phyloP scores from a whole-genome alignment of 148 eudicot genomes.

The Rhododendron ferrugineum region DNA sequence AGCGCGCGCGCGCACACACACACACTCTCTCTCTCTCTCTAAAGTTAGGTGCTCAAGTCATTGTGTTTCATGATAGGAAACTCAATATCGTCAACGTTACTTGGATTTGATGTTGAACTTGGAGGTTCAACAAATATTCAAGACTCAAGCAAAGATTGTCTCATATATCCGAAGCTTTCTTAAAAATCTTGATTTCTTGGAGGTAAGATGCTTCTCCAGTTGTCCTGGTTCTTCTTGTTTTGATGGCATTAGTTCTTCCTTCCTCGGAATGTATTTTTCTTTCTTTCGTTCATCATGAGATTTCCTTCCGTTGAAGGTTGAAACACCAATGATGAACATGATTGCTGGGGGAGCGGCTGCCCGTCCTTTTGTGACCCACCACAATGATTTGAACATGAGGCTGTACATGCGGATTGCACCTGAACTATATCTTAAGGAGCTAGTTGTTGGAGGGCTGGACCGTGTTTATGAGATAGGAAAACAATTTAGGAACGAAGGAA shows the following conservation, averaged over 20 bases:
- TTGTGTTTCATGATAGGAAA: too few species aligned
- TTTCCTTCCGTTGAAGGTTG: conserved; percentile 44
- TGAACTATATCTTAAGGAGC: conserved; percentile 92
- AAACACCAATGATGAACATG: conserved; percentile 99
- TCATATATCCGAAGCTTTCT: conserved; percentile 51
- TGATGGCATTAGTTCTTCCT: background rate
- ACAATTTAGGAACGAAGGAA: conserved; percentile 94
- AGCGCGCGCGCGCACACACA: too few species aligned
- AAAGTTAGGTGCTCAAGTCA: background rate
- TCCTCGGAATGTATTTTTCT: conserved; percentile 2
- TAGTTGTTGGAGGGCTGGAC: conserved; percentile 89
- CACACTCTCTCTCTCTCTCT: too few species aligned
- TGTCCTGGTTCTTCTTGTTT: too few species aligned
- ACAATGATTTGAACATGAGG: conserved; percentile 85
- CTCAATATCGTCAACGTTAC: conserved; percentile 92
- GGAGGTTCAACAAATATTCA: conserved; percentile 74
- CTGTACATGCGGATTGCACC: conserved; percentile 97
- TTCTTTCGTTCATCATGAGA: background rate
- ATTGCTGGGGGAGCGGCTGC: conserved; percentile 99
- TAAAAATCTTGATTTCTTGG: conserved; percentile 64
- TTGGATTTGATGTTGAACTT: conserved; percentile 79
- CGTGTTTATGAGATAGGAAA: conserved; percentile 96
- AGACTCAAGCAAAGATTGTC: conserved; percentile 55
- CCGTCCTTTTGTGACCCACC: conserved; percentile 90
- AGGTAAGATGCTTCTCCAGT: conserved; percentile 39